A percentile compares a stretch with the other conserved stretches of the same genome.
Evolutionary conservation across 331 rosid species (phyloP).

Genomic region (Pyrus hybrid): DNA sequence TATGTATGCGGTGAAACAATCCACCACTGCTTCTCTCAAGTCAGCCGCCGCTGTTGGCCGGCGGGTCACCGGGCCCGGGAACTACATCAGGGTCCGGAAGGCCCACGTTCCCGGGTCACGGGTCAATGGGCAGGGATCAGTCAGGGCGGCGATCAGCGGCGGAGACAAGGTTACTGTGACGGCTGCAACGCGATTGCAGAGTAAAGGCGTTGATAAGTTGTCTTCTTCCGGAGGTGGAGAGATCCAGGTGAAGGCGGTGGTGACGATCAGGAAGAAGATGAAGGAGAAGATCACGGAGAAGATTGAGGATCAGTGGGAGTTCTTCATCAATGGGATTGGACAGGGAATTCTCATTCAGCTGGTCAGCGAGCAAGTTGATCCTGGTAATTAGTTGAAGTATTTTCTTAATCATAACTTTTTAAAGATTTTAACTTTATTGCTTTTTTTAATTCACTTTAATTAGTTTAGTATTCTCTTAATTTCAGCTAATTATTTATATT

Average conservation of each 20-base stretch:
- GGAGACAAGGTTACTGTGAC: slow-evolving; percentile 32
- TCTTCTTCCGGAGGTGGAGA: slow-evolving; percentile 25
- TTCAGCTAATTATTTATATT: not conserved
- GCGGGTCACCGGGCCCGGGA: not conserved
- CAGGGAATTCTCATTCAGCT: slow-evolving; percentile 77
- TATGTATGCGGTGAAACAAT: slow-evolving; percentile 29
- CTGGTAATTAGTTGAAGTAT: slow-evolving; percentile 32
- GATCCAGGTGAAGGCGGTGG: slow-evolving; percentile 51
- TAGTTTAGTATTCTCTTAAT: not conserved
- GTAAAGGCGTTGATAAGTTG: slow-evolving; percentile 24
- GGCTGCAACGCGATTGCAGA: slow-evolving; percentile 23
- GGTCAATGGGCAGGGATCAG: slow-evolving; percentile 16
- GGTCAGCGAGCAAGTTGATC: slow-evolving; percentile 60
- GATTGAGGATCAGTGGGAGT: slow-evolving; percentile 73
- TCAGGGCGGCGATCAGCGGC: slow-evolving; percentile 41
- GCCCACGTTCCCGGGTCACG: slow-evolving; percentile 1
- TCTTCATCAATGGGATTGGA: slow-evolving; percentile 64
- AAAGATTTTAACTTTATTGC: not conserved
- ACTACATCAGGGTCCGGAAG: not conserved
- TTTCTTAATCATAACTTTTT: not conserved
- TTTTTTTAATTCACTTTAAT: slow-evolving; percentile 5
- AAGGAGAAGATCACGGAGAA: slow-evolving; percentile 54
- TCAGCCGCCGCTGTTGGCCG: slow-evolving; percentile 15
- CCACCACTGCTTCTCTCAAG: slow-evolving; percentile 11
- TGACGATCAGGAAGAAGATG: slow-evolving; percentile 70